Conservation (phyloP, 2,329 filamentous ascomycete species). For the Scedosporium minutisporum region DNA sequence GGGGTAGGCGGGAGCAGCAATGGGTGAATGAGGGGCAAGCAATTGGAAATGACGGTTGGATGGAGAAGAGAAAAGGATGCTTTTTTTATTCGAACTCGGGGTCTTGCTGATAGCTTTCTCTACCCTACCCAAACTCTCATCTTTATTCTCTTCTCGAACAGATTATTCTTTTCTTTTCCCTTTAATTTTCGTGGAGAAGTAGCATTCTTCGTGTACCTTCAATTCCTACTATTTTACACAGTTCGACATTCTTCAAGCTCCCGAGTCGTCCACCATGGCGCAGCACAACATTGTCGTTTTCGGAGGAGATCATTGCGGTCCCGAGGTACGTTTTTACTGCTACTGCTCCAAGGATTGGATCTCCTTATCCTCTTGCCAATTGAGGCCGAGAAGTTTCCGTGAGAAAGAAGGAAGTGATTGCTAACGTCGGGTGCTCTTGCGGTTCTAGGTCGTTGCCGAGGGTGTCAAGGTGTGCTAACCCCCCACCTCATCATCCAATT, state of each 20-base stretch:
- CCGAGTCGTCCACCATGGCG: constrained; percentile 41
- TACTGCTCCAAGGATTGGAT: background rate
- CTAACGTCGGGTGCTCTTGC: background rate
- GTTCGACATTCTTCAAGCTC: no score
- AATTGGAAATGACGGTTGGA: background rate
- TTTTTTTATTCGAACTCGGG: background rate
- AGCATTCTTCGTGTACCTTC: no score
- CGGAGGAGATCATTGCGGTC: constrained; percentile 75
- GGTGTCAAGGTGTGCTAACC: constrained; percentile 61
- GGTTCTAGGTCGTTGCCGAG: constrained; percentile 61
- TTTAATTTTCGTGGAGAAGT: background rate
- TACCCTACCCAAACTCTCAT: background rate
- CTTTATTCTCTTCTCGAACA: no score
- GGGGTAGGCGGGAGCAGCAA: background rate
- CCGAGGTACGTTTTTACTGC: constrained; percentile 48
- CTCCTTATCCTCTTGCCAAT: background rate
- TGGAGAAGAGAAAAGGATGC: background rate
- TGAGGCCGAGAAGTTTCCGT: background rate
- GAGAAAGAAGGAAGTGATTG: background rate
- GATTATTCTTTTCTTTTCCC: background rate
- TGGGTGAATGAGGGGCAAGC: background rate
- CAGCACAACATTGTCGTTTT: constrained; percentile 73
- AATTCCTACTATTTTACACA: no score
- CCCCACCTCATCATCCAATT: background rate
- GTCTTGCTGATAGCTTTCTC: background rate